Percentiles rank a stretch among this genome's conserved stretches.
Conservation (phyloP, 1,284 basidiomycete genomes). For the Ceratobasidium sp. region DNA sequence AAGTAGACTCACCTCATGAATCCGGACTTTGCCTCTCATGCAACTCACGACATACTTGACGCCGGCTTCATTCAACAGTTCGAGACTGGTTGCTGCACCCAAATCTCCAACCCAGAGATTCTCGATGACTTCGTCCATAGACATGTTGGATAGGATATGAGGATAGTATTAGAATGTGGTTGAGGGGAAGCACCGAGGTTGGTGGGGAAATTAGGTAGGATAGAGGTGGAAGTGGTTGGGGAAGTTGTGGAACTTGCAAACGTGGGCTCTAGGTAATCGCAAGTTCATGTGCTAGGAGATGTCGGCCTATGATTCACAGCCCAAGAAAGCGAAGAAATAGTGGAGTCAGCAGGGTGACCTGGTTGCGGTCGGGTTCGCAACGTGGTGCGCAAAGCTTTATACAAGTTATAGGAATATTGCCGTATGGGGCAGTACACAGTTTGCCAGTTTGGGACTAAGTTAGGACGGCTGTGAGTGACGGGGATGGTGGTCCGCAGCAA, state of each 20-base stretch:
- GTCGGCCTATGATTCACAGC: slow-evolving; percentile 18
- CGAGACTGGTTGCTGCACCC: slow-evolving; percentile 66
- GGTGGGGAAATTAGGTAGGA: slow-evolving; percentile 12
- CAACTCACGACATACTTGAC: slow-evolving; percentile 78
- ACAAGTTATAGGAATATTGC: not conserved
- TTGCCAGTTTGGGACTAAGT: not conserved
- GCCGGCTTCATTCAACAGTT: slow-evolving; percentile 69
- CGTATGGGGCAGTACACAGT: not conserved
- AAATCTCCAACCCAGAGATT: slow-evolving; percentile 77
- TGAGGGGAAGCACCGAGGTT: too few relatives aligned
- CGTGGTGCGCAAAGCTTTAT: not conserved
- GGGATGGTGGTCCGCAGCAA: not conserved
- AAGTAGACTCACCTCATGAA: slow-evolving; percentile 68
- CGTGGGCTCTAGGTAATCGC: slow-evolving; percentile 39
- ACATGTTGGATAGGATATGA: slow-evolving; percentile 33
- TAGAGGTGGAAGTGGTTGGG: slow-evolving; percentile 44
- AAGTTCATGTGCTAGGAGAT: slow-evolving; percentile 32
- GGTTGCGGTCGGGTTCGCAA: not conserved
- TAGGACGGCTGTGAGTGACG: not conserved
- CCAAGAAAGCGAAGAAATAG: not conserved
- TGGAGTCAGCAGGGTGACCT: slow-evolving; percentile 22
- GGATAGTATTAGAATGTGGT: not conserved
- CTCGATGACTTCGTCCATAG: slow-evolving; percentile 72
- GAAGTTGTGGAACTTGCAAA: slow-evolving; percentile 37
- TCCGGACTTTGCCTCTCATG: slow-evolving; percentile 75